Evolutionary conservation across 805 yeast genomes (phyloP), one percentile per base, ranked within the genome.

Genomic region (Kodamaea restingae): DNA sequence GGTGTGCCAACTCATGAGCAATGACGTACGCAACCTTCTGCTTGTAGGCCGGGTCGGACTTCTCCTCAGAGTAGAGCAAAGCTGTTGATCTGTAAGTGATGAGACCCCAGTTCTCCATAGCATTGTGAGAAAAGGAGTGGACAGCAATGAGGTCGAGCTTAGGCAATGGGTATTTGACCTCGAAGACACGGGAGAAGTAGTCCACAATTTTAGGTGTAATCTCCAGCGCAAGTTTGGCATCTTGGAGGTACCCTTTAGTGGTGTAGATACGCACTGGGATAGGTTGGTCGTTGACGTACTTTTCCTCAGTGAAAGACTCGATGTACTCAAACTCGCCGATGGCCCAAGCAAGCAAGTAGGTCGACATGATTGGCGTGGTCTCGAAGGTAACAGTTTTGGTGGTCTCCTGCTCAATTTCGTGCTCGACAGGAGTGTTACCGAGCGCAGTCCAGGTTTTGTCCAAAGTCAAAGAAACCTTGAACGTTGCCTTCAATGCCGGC

Each of bases 51-150:
- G 67, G 63, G 51, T 72, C 80, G 1, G 79, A 73, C 18, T 61
- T 70, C 10, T 53, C 51, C 24, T 64, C 70, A 22, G 74, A 71
- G 52, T 55, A 60, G 72, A 75, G 50, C 61, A 68, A 51, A 47
- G 76, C 63, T 53, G 82, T 58, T 72, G 69, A 44, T 81, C 81
- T 63, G 75, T 85, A 51, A 74, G 83, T 61, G 39, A 86, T 76
- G 36, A 87, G 66, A 18, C 95, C 95, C 86, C 90, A 86, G 66
- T 87, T 87, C 64, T 86, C 95, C 95, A 86, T 86, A 15, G 95
- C 95, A 50, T 87, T 86, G 42, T 88, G 88, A 22, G 85, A 76
- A 55, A 81, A 84, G 37, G 84, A 78, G 49, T 86, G 90, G 41
- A 86, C 81, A 3, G 90, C 90, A 27, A 87, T 66, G 61, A 84